A percentile compares a stretch with the other conserved stretches of the same genome.
phyloP scores from a whole-genome alignment of 2,329 filamentous ascomycete species.

The Diplodia sapinea region DNA sequence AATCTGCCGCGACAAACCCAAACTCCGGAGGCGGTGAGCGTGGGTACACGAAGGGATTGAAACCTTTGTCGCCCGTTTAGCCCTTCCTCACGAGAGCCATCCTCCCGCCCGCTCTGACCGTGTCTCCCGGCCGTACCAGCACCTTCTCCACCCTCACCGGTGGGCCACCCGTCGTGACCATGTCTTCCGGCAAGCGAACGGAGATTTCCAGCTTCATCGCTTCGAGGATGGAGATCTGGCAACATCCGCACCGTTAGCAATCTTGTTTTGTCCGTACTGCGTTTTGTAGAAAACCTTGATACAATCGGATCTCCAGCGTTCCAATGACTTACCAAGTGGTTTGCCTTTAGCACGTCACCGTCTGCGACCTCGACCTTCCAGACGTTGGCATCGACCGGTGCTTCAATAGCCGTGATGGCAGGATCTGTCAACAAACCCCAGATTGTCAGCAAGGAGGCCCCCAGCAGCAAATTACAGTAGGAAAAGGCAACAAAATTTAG shows the following conservation, averaged over 20 bases:
- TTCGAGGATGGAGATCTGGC: constrained; percentile 50
- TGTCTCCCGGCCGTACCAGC: constrained; percentile 51
- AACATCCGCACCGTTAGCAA: background rate
- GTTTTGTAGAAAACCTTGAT: background rate
- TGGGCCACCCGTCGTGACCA: constrained; percentile 31
- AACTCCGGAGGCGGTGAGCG: too few species aligned
- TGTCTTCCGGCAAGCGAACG: constrained; percentile 48
- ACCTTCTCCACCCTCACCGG: constrained; percentile 48
- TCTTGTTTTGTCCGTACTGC: background rate
- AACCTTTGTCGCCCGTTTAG: background rate
- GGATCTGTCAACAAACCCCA: constrained; percentile 36
- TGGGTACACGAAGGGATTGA: background rate
- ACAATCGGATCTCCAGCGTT: background rate
- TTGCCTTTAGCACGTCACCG: constrained; percentile 44
- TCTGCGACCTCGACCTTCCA: constrained; percentile 53
- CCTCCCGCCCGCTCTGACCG: constrained; percentile 46
- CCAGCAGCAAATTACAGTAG: background rate
- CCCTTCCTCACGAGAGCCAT: constrained; percentile 39
- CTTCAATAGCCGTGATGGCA: constrained; percentile 47
- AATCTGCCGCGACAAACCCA: too few species aligned
- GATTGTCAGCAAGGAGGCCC: constrained; percentile 31
- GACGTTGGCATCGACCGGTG: constrained; percentile 54
- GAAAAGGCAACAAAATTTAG: background rate
- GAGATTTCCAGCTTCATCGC: constrained; percentile 57
- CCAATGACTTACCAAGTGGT: constrained; percentile 38